Evolutionary conservation across 495 filamentous ascomycete genomes (phyloP), one percentile per base, ranked within the genome.

Genomic region (Sphaerosporella brunnea): DNA sequence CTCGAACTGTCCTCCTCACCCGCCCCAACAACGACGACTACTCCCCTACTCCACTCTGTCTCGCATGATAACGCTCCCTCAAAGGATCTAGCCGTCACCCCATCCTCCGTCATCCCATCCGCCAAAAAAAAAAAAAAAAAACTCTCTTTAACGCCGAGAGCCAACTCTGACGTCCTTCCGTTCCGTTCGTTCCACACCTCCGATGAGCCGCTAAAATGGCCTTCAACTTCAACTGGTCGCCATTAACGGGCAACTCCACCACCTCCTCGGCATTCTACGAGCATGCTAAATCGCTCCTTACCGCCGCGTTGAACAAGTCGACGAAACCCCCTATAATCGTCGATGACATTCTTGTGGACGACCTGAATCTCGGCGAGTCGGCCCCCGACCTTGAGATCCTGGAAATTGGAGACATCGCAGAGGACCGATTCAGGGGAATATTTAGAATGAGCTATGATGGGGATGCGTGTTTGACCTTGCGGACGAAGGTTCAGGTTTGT

Each of bases 151-250:
- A n/a, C n/a, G n/a, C n/a, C n/a, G n/a, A n/a, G n/a, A n/a, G n/a
- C n/a, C n/a, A n/a, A n/a, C n/a, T n/a, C n/a, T n/a, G n/a, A n/a
- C n/a, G n/a, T n/a, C n/a, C n/a, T n/a, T n/a, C n/a, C n/a, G n/a
- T n/a, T n/a, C n/a, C n/a, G n/a, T n/a, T n/a, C n/a, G n/a, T n/a
- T n/a, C n/a, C 28, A 13, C 28, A 32, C 28, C 40, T 43, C 40
- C 40, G 40, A 43, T 43, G 40, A 43, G 13, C 23, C 10, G 40
- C 20, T 43, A 43, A 26, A 48, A 97, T 97, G 90, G 88, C 90
- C 52, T 97, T 97, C 78, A 95, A 94, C 71, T 96, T 97, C 83
- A 97, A 96, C 85, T 97, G 90, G 90, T 93, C 86, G 73, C 90
- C 90, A 61, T 74, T 97, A 55, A 86, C 87, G 65, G 87, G 87